Percentiles rank a stretch among this genome's conserved stretches.
phyloP scores from a whole-genome alignment of 1,284 basidiomycete species.

The Cutaneotrichosporon sp. region DNA sequence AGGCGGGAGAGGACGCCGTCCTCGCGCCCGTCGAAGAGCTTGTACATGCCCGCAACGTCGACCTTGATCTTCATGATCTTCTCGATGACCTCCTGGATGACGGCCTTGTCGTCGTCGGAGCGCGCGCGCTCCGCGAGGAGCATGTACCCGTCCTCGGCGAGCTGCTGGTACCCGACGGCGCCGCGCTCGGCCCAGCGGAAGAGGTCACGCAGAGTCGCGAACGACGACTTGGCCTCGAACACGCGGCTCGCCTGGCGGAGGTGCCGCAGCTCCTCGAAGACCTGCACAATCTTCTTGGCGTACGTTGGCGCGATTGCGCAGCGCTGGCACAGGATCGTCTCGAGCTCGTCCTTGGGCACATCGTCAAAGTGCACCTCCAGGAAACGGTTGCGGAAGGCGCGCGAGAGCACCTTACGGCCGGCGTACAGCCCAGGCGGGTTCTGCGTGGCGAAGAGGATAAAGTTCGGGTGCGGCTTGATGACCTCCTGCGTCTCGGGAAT shows the following conservation, averaged over 20 bases:
- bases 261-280: conserved; percentile 92
- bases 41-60: conserved; percentile 70
- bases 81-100: conserved; percentile 93
- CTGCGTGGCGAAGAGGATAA: conserved; percentile 98
- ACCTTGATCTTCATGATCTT: conserved; percentile 85
- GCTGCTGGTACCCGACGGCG: conserved; percentile 83
- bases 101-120: conserved; percentile 77
- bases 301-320: conserved; percentile 91
- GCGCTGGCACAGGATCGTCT: conserved; percentile 86
- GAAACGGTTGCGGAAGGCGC: conserved; percentile 98
- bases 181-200: conserved; percentile 96
- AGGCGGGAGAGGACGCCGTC: conserved; percentile 42
- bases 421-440: conserved; percentile 98
- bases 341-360: conserved; percentile 89
- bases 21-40: conserved; percentile 60
- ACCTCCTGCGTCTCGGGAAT: conserved; percentile 97
- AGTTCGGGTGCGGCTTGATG: conserved; percentile 88
- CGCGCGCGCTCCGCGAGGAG: conserved; percentile 90
- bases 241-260: conserved; percentile 86
- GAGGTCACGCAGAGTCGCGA: conserved; percentile 93
- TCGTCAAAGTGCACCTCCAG: conserved; percentile 98
- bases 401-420: conserved; percentile 90
- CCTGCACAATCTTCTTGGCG: conserved; percentile 83
- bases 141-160: conserved; percentile 98
- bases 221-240: conserved; percentile 97